phyloP scores from a whole-genome alignment of 164 flowering plant genomes.

The Tetrastigma voinierianum region DNA sequence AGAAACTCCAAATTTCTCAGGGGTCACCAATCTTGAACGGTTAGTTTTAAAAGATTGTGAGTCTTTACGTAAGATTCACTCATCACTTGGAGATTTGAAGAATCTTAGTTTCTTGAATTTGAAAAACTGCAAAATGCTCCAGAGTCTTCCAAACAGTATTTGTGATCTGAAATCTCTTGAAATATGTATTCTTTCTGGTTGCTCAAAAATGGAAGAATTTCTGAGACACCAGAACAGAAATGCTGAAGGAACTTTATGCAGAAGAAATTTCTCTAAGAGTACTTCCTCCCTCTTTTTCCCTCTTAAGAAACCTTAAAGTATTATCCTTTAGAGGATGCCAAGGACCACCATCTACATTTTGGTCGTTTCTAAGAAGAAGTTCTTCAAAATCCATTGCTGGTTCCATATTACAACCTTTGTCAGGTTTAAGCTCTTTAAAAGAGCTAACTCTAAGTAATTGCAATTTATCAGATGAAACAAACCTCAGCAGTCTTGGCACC shows the following conservation, averaged over 20 bases:
- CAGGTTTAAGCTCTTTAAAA: neutral
- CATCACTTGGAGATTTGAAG: constrained; percentile 10
- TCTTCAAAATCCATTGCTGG: too few species aligned
- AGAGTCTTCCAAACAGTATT: constrained; percentile 6
- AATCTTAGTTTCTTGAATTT: constrained; percentile 6
- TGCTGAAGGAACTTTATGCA: too few species aligned
- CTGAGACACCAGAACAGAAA: too few species aligned
- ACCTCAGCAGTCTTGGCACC: neutral
- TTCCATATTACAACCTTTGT: neutral
- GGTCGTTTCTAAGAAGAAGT: neutral
- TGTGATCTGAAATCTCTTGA: neutral
- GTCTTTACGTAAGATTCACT: constrained; percentile 13
- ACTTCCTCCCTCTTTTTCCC: too few species aligned
- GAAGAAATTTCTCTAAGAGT: too few species aligned
- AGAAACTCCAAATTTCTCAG: constrained; percentile 4
- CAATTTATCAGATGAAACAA: neutral
- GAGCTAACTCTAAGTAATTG: neutral
- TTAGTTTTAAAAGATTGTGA: constrained; percentile 11
- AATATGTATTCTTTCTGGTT: neutral
- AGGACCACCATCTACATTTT: constrained; percentile 1
- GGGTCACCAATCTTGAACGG: constrained; percentile 6
- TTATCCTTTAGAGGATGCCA: too few species aligned
- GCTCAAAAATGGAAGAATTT: too few species aligned
- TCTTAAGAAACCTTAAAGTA: too few species aligned
- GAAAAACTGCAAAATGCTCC: constrained; percentile 9